Evolutionary conservation across 2,329 filamentous ascomycete species (phyloP).

Genomic region (Ceratocystis albifundus): DNA sequence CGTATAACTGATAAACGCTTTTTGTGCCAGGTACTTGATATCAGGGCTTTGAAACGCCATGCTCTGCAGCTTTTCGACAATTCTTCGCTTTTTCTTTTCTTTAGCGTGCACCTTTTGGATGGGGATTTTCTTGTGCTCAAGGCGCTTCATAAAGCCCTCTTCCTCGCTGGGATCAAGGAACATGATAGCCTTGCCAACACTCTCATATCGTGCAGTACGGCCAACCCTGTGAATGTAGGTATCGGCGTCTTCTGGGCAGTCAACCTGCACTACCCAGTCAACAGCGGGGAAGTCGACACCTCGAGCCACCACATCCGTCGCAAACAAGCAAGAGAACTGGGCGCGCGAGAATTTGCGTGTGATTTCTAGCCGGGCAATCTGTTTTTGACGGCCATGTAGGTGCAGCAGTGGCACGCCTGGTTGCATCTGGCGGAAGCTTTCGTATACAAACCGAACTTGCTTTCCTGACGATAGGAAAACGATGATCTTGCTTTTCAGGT

Average conservation of each 20-base stretch:
- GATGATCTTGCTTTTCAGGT: constrained; percentile 86
- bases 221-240: constrained; percentile 97
- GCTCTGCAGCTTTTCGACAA: constrained; percentile 75
- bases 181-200: constrained; percentile 73
- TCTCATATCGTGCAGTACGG: constrained; percentile 84
- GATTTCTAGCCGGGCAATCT: constrained; percentile 76
- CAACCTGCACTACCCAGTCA: constrained; percentile 98
- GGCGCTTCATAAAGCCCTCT: constrained; percentile 70
- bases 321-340: constrained; percentile 79
- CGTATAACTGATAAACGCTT: constrained; percentile 85
- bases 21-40: constrained; percentile 88
- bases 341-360: constrained; percentile 70
- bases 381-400: constrained; percentile 87
- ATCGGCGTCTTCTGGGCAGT: constrained; percentile 90
- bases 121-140: constrained; percentile 82
- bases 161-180: constrained; percentile 92
- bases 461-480: constrained; percentile 94
- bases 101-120: constrained; percentile 78
- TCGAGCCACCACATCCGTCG: constrained; percentile 87
- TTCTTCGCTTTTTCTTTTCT: constrained; percentile 77
- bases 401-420: constrained; percentile 89
- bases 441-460: constrained; percentile 91
- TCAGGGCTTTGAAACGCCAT: constrained; percentile 94
- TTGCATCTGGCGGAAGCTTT: constrained; percentile 83
- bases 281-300: constrained; percentile 93